phyloP scores from a whole-genome alignment of 257 asterid genomes.

The Scutellaria barbata region DNA sequence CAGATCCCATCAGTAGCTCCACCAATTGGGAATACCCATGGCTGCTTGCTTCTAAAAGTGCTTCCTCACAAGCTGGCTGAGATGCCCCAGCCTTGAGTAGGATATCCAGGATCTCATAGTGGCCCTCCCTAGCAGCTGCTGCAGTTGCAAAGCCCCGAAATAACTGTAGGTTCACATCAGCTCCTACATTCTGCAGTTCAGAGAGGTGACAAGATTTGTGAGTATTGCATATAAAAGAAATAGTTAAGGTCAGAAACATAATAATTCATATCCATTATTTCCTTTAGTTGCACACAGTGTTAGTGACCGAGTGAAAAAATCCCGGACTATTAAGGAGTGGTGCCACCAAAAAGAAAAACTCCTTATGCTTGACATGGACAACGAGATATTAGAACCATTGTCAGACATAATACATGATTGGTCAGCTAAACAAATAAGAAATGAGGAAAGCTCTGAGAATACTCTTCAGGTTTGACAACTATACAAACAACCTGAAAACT shows the following conservation, averaged over 20 bases:
- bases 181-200: constrained; percentile 63
- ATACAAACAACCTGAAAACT: no score
- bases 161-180: constrained; percentile 70
- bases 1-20: constrained; percentile 70
- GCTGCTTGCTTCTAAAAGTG: constrained; percentile 74
- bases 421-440: not conserved
- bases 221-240: constrained; percentile 13
- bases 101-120: constrained; percentile 63
- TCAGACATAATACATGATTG: not conserved
- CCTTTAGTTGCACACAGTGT: not conserved
- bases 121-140: constrained; percentile 80
- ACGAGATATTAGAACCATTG: constrained; percentile 29
- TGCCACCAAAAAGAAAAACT: not conserved
- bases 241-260: constrained; percentile 6
- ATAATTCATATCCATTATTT: constrained; percentile 7
- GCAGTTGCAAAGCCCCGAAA: constrained; percentile 70
- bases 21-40: constrained; percentile 63
- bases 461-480: no score
- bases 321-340: not conserved
- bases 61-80: constrained; percentile 91
- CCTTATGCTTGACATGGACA: constrained; percentile 26
- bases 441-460: not conserved
- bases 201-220: constrained; percentile 6
- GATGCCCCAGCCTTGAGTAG: constrained; percentile 79
- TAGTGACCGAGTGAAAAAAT: not conserved